Evolutionary conservation across 495 filamentous ascomycete genomes (phyloP).

Genomic region (Viridothelium virens): DNA sequence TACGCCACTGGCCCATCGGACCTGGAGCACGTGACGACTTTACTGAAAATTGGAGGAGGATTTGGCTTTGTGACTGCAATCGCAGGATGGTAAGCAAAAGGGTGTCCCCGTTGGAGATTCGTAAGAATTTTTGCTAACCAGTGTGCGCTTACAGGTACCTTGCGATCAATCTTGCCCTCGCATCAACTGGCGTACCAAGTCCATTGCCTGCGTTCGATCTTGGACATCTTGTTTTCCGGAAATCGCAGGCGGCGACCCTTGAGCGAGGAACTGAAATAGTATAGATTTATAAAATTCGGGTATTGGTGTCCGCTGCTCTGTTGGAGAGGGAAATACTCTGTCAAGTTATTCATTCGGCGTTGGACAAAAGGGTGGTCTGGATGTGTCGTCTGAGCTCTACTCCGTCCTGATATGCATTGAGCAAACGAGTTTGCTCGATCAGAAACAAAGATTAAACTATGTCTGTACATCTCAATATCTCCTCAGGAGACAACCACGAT

Average conservation of each 20-base stretch:
- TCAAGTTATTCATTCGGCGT: background rate
- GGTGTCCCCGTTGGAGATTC: background rate
- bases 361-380: no score
- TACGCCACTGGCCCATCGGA: constrained; percentile 14
- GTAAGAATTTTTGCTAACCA: background rate
- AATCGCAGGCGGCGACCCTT: background rate
- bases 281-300: background rate
- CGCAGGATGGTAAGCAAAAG: constrained; percentile 20
- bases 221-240: constrained; percentile 15
- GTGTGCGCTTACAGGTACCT: constrained; percentile 12
- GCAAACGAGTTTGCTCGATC: no score
- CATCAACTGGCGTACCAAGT: constrained; percentile 18
- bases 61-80: constrained; percentile 24
- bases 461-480: no score
- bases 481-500: no score
- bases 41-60: constrained; percentile 23
- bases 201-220: constrained; percentile 21
- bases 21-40: constrained; percentile 14
- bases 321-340: background rate
- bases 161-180: constrained; percentile 16
- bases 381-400: no score
- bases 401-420: no score
- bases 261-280: background rate
- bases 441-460: no score
- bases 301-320: no score